These are phyloP conservation scores for Panaeolus papilionaceus DNA, from an alignment of 768 basidiomycete species.

Conservation along the genomic window DNA sequence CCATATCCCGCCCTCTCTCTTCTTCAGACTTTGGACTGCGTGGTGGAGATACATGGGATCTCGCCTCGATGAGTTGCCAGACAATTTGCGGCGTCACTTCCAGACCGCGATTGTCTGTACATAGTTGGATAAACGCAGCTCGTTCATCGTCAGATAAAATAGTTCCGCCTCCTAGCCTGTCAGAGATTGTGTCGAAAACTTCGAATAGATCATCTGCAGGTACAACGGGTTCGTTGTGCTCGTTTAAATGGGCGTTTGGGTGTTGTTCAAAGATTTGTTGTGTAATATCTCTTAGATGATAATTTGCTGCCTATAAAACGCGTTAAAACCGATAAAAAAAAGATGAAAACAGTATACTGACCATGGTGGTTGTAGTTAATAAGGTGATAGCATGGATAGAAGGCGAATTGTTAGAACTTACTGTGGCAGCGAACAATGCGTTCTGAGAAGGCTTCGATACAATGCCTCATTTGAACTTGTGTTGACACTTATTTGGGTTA, in stretches of 20 bases:
- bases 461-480: slow-evolving; percentile 14
- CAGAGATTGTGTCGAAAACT: slow-evolving; percentile 68
- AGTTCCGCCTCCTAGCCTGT: slow-evolving; percentile 62
- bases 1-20: slow-evolving; percentile 44
- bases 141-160: slow-evolving; percentile 73
- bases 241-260: slow-evolving; percentile 62
- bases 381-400: neutral
- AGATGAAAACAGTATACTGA: slow-evolving; percentile 20
- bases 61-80: slow-evolving; percentile 67
- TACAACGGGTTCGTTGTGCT: slow-evolving; percentile 66
- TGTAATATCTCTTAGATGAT: slow-evolving; percentile 37
- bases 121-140: slow-evolving; percentile 59
- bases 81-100: slow-evolving; percentile 74
- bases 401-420: neutral
- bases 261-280: slow-evolving; percentile 71
- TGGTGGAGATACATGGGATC: slow-evolving; percentile 54
- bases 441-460: slow-evolving; percentile 8
- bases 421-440: slow-evolving; percentile 13
- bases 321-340: slow-evolving; percentile 12
- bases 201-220: slow-evolving; percentile 76
- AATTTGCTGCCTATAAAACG: slow-evolving; percentile 7
- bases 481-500: slow-evolving; percentile 25
- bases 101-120: slow-evolving; percentile 65
- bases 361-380: slow-evolving; percentile 29
- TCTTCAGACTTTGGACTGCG: slow-evolving; percentile 43